phyloP scores from a whole-genome alignment of 768 basidiomycete genomes.

The Kwoniella newhampshirensis region DNA sequence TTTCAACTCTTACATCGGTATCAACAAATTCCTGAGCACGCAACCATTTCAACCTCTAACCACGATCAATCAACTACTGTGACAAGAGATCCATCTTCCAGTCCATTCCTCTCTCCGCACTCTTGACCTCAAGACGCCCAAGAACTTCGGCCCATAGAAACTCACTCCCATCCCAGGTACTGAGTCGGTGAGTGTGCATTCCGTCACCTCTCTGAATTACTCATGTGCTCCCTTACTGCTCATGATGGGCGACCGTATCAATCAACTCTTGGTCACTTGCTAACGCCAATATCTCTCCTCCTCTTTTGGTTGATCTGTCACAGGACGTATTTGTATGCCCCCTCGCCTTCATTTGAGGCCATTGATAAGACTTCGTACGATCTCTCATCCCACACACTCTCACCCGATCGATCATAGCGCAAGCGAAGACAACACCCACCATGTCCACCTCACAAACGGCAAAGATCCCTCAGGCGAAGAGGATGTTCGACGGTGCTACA shows the following conservation, averaged over 20 bases:
- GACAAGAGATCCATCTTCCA: background rate
- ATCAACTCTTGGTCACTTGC: background rate
- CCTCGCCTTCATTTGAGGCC: background rate
- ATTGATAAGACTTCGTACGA: background rate
- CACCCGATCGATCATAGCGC: background rate
- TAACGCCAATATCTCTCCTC: background rate
- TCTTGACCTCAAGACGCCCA: too few relatives aligned
- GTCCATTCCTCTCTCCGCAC: too few relatives aligned
- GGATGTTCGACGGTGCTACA: conserved; percentile 49
- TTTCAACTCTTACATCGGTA: background rate
- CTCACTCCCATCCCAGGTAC: too few relatives aligned
- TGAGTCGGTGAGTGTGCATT: too few relatives aligned
- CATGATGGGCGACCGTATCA: too few relatives aligned
- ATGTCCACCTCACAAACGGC: conserved; percentile 30
- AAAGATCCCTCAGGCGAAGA: conserved; percentile 41
- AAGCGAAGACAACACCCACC: background rate
- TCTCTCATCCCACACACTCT: background rate
- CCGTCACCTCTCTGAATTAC: too few relatives aligned
- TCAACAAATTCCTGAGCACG: too few relatives aligned
- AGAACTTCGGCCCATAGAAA: too few relatives aligned
- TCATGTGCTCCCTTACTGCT: too few relatives aligned
- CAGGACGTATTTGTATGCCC: conserved; percentile 5
- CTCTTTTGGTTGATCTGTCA: too few relatives aligned
- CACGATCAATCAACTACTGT: background rate
- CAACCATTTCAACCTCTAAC: too few relatives aligned